A percentile compares a stretch with the other conserved stretches of the same genome.
Evolutionary conservation across 441 rosid genomes (phyloP).

Genomic region (Lepidium campestre): DNA sequence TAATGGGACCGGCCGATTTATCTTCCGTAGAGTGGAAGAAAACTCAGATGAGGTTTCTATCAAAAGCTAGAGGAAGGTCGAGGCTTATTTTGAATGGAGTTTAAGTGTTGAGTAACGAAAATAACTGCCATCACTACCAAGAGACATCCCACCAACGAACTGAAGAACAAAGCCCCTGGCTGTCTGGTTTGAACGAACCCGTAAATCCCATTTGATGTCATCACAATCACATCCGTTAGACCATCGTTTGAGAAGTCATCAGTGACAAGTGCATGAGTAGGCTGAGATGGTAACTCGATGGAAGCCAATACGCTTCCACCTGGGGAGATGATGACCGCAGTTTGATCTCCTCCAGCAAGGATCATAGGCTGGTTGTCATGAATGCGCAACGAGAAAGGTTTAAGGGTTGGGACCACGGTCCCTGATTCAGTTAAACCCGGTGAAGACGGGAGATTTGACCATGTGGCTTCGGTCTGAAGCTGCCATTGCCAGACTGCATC

Average conservation of each 20-base stretch:
- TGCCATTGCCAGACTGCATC: conserved; percentile 97
- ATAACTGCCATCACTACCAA: conserved; percentile 89
- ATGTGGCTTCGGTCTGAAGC: conserved; percentile 81
- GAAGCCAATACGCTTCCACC: conserved; percentile 77
- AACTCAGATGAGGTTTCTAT: conserved; percentile 10
- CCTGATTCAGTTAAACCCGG: conserved; percentile 83
- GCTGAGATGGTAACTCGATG: conserved; percentile 77
- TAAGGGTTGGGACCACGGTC: conserved; percentile 75
- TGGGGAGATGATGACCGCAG: conserved; percentile 70
- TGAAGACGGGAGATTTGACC: conserved; percentile 95
- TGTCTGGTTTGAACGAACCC: conserved; percentile 96
- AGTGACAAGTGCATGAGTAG: conserved; percentile 75
- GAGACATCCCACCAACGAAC: conserved; percentile 92
- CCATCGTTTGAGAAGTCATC: conserved; percentile 95
- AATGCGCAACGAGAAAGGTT: conserved; percentile 60
- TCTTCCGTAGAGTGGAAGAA: conserved; percentile 14
- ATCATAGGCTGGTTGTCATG: conserved; percentile 86
- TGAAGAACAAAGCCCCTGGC: conserved; percentile 98
- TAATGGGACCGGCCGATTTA: neutral
- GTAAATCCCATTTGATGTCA: conserved; percentile 84
- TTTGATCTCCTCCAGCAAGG: conserved; percentile 96
- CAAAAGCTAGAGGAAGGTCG: conserved; percentile 51
- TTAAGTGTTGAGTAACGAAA: conserved; percentile 80
- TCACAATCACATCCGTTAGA: conserved; percentile 74
- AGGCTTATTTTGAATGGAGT: conserved; percentile 76